Evolutionary conservation across 2,329 filamentous ascomycete species (phyloP), one percentile per base, ranked within the genome.

Genomic region (Xylaria sp.): DNA sequence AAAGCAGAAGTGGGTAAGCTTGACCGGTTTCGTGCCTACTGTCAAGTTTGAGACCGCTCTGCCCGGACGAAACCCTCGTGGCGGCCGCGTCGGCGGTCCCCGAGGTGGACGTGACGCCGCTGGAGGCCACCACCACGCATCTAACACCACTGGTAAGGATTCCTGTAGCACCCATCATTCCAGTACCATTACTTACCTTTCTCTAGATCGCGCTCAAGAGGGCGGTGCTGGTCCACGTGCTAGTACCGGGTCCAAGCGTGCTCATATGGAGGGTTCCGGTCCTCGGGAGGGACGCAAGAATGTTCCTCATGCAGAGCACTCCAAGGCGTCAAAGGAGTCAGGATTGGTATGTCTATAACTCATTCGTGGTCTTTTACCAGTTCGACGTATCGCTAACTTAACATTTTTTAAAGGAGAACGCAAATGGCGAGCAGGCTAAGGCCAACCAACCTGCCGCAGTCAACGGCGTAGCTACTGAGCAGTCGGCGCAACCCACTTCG

Each of bases 11-110:
- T 97, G 94, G 93, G 86, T 90, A 60, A 83, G 86, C 1, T 84
- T 97, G 59, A 85, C 88, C 39, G 93, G 62, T 47, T 64, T 92
- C 69, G 91, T 90, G 10, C 93, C 92, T 7, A 88, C 85, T 11
- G 91, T 94, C 53, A 87, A 87, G 59, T 97, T 96, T 75, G 89
- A 91, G 72, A 97, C 94, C 0, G 91, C 89, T 34, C 74, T 96
- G 47, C 85, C 87, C 11, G 76, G 75, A 51, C 80, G 81, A 63
- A 76, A 76, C 57, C 72, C 78, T 37, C 83, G 83, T 34, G 79
- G 80, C 13, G 80, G 81, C 11, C 70, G 70, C 42, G 61, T 64
- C 39, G 67, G 68, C 44, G 67, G 69, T 52, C 57, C 68, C 3
- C 69, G 72, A 53, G 68, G 68, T 47, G 68, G 69, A 50, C 67